Conservation (phyloP, 345 rosid genomes). For the Boechera divaricarpa region DNA sequence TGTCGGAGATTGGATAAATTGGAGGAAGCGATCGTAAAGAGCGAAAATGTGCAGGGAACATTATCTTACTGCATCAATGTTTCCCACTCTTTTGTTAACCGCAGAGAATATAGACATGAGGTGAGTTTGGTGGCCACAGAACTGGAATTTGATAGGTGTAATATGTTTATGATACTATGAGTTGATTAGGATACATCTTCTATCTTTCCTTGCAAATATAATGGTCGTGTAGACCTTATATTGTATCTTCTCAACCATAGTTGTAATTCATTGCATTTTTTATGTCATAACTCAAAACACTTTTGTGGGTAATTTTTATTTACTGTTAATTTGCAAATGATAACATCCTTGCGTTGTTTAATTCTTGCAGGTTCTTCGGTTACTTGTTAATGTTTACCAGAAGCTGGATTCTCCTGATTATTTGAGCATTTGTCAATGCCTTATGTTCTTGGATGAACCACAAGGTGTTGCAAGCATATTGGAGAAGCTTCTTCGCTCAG, state of each 20-base stretch:
- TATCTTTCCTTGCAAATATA: slow-evolving; percentile 1
- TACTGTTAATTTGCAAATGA: slow-evolving; percentile 12
- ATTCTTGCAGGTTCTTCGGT: slow-evolving; percentile 75
- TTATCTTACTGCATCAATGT: slow-evolving; percentile 80
- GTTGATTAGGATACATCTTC: slow-evolving; percentile 6
- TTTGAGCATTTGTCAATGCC: slow-evolving; percentile 93
- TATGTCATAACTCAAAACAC: not conserved
- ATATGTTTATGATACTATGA: not conserved
- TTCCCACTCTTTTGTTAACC: slow-evolving; percentile 81
- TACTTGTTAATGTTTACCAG: slow-evolving; percentile 88
- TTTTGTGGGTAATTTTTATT: not conserved
- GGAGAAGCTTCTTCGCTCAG: slow-evolving; percentile 92
- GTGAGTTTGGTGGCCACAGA: slow-evolving; percentile 49
- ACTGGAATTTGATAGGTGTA: not conserved
- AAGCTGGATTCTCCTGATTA: slow-evolving; percentile 91
- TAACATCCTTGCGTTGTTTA: slow-evolving; percentile 13
- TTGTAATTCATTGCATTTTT: not conserved
- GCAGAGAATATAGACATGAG: slow-evolving; percentile 84
- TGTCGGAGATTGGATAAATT: slow-evolving; percentile 93
- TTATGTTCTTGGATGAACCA: slow-evolving; percentile 96
- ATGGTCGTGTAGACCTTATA: not conserved
- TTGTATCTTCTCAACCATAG: not conserved
- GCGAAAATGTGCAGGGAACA: slow-evolving; percentile 75
- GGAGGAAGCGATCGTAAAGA: slow-evolving; percentile 84
- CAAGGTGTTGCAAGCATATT: slow-evolving; percentile 78